phyloP scores from a whole-genome alignment of 2,329 filamentous ascomycete genomes.

The Graphilbum ipis-grandicollis region DNA sequence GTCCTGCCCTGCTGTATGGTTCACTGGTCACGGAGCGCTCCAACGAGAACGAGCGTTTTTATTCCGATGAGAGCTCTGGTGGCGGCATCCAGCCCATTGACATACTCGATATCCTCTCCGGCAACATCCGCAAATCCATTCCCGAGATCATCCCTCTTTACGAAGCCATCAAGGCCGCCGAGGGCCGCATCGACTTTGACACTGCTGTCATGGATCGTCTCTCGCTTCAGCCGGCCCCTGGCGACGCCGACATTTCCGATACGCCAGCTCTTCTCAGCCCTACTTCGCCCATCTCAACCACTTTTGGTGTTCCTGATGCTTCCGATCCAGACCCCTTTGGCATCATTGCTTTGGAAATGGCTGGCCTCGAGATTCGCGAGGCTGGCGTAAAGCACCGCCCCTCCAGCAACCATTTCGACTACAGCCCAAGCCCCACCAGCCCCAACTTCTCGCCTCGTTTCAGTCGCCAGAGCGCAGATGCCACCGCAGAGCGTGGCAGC shows the following conservation, averaged over 20 bases:
- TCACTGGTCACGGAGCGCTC: slow-evolving; percentile 37
- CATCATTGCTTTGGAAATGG: slow-evolving; percentile 76
- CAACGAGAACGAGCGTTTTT: slow-evolving; percentile 45
- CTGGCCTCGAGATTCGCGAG: slow-evolving; percentile 77
- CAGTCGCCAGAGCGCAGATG: slow-evolving; percentile 51
- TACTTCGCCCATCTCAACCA: slow-evolving; percentile 18
- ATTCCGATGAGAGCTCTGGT: slow-evolving; percentile 17
- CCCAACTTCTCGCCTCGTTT: slow-evolving; percentile 40
- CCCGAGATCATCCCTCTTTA: slow-evolving; percentile 44
- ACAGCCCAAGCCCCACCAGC: slow-evolving; percentile 55
- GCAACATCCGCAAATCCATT: slow-evolving; percentile 34
- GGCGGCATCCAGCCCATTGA: slow-evolving; percentile 16
- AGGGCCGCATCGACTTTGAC: slow-evolving; percentile 66
- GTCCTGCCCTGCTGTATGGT: slow-evolving; percentile 35
- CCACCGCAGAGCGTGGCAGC: slow-evolving; percentile 36
- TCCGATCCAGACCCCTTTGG: slow-evolving; percentile 88
- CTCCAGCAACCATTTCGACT: slow-evolving; percentile 66
- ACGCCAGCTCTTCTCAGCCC: slow-evolving; percentile 19
- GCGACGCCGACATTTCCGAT: slow-evolving; percentile 44
- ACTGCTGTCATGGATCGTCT: slow-evolving; percentile 44
- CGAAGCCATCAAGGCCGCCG: slow-evolving; percentile 75
- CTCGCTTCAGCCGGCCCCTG: slow-evolving; percentile 52
- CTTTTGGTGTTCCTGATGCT: slow-evolving; percentile 56
- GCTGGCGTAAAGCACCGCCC: slow-evolving; percentile 64
- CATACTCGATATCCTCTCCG: slow-evolving; percentile 39